These are phyloP conservation scores for Catharanthus roseus DNA, from an alignment of 257 asterid species.

Conservation along the genomic window DNA sequence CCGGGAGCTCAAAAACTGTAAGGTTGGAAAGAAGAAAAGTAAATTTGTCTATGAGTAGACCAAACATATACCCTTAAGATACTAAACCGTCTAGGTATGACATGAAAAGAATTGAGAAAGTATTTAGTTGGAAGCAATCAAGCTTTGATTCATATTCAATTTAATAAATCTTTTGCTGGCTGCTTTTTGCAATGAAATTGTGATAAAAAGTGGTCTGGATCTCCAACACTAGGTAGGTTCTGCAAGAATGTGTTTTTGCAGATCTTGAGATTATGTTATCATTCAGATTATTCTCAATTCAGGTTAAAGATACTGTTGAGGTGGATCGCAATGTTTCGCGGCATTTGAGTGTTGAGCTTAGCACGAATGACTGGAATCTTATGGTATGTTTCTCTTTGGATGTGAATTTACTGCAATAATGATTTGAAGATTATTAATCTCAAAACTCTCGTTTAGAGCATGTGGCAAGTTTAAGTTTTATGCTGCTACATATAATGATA, in stretches of 20 bases:
- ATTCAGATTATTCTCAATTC: slow-evolving; percentile 15
- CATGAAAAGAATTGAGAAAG: background rate
- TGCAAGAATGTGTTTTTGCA: background rate
- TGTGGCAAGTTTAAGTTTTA: background rate
- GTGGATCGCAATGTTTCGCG: slow-evolving; percentile 92
- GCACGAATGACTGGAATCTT: slow-evolving; percentile 66
- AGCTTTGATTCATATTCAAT: background rate
- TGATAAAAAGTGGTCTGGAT: background rate
- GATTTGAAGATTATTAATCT: background rate
- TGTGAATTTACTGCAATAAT: background rate
- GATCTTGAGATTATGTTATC: background rate
- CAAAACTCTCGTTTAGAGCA: background rate
- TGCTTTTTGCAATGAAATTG: background rate
- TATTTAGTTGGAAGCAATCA: background rate
- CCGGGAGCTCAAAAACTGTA: too few species aligned
- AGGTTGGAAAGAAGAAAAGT: background rate
- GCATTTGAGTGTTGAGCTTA: slow-evolving; percentile 63
- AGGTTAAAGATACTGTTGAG: slow-evolving; percentile 93
- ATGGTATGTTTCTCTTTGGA: slow-evolving; percentile 38
- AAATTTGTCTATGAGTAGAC: background rate
- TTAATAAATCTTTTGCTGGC: background rate
- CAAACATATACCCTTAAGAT: background rate
- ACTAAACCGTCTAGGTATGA: background rate
- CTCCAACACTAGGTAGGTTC: background rate
- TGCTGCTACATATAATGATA: background rate